Base-by-base conservation (phyloP, 139 green algal species). In the Haematococcus sp. region DNA sequence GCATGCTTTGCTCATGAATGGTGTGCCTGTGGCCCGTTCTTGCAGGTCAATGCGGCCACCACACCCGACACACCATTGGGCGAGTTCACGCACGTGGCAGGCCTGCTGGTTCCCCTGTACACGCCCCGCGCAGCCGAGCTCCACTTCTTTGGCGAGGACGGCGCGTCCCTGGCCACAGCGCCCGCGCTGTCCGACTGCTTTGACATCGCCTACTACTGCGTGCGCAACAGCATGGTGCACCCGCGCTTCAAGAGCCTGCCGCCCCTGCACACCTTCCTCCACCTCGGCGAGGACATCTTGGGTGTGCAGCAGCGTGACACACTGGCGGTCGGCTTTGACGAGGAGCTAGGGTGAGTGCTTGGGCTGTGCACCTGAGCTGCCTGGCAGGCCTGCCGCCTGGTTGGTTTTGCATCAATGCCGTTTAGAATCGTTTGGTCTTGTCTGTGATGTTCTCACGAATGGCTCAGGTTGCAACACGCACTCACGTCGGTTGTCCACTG, bases 41-140 rank as follows among this genome's bases (percentile, higher is more conserved):
- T 59, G 19, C 74, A 87, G 81, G 75, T 79, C 71, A 86, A 89
- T 33, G 84, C 84, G 13, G 84, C 77, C 30, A 11, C 19, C 13
- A 66, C 85, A 22, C 80, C 75, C 20, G 70, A 80, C 61, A 35
- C 79, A 60, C 75, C 68, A 0, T 76, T 89, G 4, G 84, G 84
- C 16, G 81, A 89, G 80, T 87, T 87, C 65, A 51, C 71, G 25
- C 84, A 89, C 70, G 63, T 86, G 5, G 75, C 80, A 0, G 67
- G 35, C 25, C 63, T 90, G 68, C 74, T 90, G 28, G 51, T 87
- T n/a, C 84, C 84, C 23, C 72, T 90, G 43, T 90, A 90, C 71
- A 74, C 81, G 1, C 54, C 67, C 1, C 73, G 86, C n/a, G 81
- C 79, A 0, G 74, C 66, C n/a, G 86, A 91, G 76, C 59, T 86